Evolutionary conservation across 2,329 filamentous ascomycete species (phyloP).

Genomic region (Neonectria neomacrospora): DNA sequence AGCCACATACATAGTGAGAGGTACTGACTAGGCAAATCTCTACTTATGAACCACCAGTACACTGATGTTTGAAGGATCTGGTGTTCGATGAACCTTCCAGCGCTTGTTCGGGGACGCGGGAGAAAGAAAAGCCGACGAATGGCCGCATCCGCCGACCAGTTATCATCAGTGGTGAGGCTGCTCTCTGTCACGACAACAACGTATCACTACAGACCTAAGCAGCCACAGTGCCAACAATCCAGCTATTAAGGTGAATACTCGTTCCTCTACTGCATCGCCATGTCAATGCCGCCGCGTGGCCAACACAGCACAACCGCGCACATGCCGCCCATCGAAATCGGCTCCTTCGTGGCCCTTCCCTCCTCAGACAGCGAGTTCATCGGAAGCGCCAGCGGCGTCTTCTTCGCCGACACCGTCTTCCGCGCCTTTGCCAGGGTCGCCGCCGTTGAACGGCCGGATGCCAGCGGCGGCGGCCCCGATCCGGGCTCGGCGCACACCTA

Average conservation of each 20-base stretch:
- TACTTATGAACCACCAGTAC: neutral
- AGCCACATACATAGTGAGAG: no score
- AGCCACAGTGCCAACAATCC: neutral
- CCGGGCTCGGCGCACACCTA: slow-evolving; percentile 34
- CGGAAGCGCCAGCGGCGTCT: slow-evolving; percentile 63
- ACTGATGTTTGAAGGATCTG: neutral
- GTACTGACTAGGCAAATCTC: fast-evolving
- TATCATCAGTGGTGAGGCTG: neutral
- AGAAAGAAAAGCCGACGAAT: slow-evolving; percentile 6
- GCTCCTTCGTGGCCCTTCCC: slow-evolving; percentile 24
- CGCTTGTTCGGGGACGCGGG: neutral
- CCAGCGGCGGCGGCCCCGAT: slow-evolving; percentile 1
- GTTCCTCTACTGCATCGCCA: neutral
- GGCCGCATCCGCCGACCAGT: neutral
- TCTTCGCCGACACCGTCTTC: slow-evolving; percentile 64
- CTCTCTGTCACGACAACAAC: neutral
- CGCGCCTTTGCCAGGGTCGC: slow-evolving; percentile 55
- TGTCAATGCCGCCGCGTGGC: slow-evolving; percentile 1
- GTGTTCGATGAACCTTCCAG: neutral
- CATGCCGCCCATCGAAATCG: slow-evolving; percentile 18
- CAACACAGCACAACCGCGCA: neutral
- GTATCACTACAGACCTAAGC: neutral
- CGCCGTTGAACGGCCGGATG: neutral
- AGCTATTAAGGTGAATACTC: neutral
- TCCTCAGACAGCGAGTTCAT: slow-evolving; percentile 59